phyloP scores from a whole-genome alignment of 2,329 filamentous ascomycete genomes.

The Claviceps citrina region DNA sequence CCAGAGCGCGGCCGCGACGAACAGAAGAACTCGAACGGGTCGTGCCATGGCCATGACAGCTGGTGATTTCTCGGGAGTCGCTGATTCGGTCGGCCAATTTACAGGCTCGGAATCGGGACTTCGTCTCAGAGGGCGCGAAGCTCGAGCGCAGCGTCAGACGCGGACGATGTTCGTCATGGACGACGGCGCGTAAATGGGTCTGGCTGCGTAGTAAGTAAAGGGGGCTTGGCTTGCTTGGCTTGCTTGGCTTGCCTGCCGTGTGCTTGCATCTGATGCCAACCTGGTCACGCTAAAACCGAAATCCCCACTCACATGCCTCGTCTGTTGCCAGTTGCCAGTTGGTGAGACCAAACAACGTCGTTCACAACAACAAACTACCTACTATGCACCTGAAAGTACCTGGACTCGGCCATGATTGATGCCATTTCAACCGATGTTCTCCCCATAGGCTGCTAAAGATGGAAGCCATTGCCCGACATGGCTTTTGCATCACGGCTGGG shows the following conservation, averaged over 20 bases:
- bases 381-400: too few relatives aligned
- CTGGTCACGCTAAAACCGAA: background rate
- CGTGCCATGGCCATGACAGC: slow-evolving; percentile 65
- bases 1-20: slow-evolving; percentile 56
- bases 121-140: background rate
- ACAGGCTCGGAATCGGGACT: background rate
- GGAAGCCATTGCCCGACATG: slow-evolving; percentile 34
- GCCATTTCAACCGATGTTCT: background rate
- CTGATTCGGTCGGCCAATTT: background rate
- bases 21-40: slow-evolving; percentile 65
- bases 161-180: background rate
- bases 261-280: background rate
- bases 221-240: background rate
- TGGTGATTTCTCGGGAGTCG: background rate
- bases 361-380: too few relatives aligned
- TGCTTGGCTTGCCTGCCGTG: background rate
- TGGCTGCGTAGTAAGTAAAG: background rate
- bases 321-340: too few relatives aligned
- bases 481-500: slow-evolving; percentile 51
- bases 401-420: background rate
- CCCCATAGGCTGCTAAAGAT: slow-evolving; percentile 1
- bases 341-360: too few relatives aligned
- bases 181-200: background rate
- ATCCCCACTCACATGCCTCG: background rate
- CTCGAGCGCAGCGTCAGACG: background rate